phyloP scores from a whole-genome alignment of 768 basidiomycete genomes.

The Russula griseocarnosa region DNA sequence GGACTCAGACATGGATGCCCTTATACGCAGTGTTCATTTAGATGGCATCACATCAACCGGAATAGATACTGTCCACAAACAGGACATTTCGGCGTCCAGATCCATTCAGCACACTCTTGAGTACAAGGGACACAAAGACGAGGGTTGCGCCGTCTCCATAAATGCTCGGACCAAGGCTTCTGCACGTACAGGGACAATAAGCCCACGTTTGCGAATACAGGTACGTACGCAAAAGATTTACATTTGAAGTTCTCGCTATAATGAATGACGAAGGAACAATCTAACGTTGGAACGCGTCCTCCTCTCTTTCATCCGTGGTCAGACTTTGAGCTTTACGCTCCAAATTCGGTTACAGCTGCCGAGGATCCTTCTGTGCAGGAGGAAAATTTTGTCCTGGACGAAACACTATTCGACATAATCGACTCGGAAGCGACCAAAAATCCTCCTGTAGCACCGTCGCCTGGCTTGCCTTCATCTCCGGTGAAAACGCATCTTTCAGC shows the following conservation, averaged over 20 bases:
- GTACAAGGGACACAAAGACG: conserved; percentile 3
- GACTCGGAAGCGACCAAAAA: conserved; percentile 6
- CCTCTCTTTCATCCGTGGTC: conserved; percentile 9
- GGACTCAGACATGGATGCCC: conserved; percentile 43
- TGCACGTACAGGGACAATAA: background rate
- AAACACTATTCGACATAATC: conserved; percentile 34
- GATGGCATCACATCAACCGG: conserved; percentile 26
- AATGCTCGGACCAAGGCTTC: background rate
- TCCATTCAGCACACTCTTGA: background rate
- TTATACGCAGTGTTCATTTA: conserved; percentile 40
- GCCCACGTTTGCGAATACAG: conserved; percentile 7
- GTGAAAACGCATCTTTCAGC: background rate
- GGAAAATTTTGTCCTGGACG: conserved; percentile 36
- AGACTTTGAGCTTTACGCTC: background rate
- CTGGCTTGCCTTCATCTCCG: conserved; percentile 1
- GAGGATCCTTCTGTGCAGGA: conserved; percentile 1
- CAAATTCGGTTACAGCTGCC: background rate
- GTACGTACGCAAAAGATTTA: background rate
- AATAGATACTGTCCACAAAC: conserved; percentile 2
- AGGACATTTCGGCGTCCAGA: background rate
- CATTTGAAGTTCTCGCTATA: background rate
- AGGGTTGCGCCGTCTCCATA: background rate
- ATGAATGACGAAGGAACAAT: conserved; percentile 3
- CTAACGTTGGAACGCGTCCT: background rate
- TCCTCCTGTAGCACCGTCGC: background rate